These are phyloP conservation scores for Podospora sp. DNA, from an alignment of 495 filamentous ascomycete species.

Conservation along the genomic window DNA sequence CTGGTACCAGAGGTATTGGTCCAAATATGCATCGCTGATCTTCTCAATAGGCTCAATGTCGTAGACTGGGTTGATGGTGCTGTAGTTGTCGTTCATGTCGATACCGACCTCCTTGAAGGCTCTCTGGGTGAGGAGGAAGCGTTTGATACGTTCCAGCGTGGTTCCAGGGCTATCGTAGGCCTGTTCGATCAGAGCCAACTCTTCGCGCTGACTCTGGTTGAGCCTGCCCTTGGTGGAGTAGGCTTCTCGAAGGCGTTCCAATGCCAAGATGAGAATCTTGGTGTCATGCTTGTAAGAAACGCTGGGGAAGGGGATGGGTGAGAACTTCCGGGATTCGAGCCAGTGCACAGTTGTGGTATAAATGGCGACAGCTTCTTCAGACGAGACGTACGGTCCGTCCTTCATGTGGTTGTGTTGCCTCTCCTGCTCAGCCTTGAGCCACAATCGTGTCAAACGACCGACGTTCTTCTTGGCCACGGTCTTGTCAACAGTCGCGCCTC, in stretches of 20 bases:
- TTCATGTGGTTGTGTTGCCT: conserved; percentile 99
- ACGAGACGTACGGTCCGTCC: conserved; percentile 97
- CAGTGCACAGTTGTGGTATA: conserved; percentile 99
- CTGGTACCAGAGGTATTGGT: conserved; percentile 99
- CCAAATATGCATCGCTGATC: conserved; percentile 98
- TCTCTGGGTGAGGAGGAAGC: conserved; percentile 93
- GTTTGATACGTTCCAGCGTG: conserved; percentile 94
- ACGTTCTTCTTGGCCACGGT: conserved; percentile 99
- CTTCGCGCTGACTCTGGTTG: conserved; percentile 97
- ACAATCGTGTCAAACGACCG: conserved; percentile 88
- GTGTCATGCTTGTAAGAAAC: conserved; percentile 99
- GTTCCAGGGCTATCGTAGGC: conserved; percentile 98
- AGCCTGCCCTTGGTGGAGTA: conserved; percentile 97
- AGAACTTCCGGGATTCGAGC: conserved; percentile 97
- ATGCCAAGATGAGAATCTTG: conserved; percentile 95
- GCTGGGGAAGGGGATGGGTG: conserved; percentile 97
- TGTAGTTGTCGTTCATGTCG: conserved; percentile 99
- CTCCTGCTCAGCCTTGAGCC: conserved; percentile 99
- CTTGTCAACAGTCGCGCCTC: conserved; percentile 97
- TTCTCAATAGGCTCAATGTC: conserved; percentile 99
- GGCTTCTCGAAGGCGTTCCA: conserved; percentile 91
- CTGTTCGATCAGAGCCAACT: conserved; percentile 96
- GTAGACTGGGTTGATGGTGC: conserved; percentile 97
- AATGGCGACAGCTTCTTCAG: conserved; percentile 97
- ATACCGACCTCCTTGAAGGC: conserved; percentile 99